A percentile compares a stretch with the other conserved stretches of the same genome.
Evolutionary conservation across 345 rosid genomes (phyloP).

Genomic region (Draba incana): DNA sequence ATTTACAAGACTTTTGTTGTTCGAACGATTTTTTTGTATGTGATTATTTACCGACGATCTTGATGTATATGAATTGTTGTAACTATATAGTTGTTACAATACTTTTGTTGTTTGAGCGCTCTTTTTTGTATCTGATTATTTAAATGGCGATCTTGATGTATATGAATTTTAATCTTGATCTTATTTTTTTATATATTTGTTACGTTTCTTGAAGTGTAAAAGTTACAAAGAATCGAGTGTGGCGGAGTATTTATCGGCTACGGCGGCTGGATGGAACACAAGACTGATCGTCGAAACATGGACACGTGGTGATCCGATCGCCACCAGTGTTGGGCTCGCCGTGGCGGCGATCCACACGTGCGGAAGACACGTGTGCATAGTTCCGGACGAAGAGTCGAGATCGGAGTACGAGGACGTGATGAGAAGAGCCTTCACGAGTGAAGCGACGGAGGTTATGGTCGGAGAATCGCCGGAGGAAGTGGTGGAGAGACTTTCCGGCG

Average conservation of each 20-base stretch:
- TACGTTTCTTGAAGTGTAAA: slow-evolving; percentile 45
- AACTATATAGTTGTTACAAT: too few relatives aligned
- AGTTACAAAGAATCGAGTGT: slow-evolving; percentile 60
- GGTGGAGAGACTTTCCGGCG: slow-evolving; percentile 52
- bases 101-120: not conserved
- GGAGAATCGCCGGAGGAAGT: slow-evolving; percentile 60
- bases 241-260: slow-evolving; percentile 78
- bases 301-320: slow-evolving; percentile 62
- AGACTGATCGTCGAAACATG: slow-evolving; percentile 82
- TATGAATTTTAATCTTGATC: slow-evolving; percentile 7
- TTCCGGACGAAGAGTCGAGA: slow-evolving; percentile 71
- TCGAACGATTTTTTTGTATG: not conserved
- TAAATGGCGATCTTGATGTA: slow-evolving; percentile 10
- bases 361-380: slow-evolving; percentile 84
- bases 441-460: slow-evolving; percentile 39
- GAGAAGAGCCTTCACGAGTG: slow-evolving; percentile 38
- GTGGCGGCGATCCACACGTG: slow-evolving; percentile 69
- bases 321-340: slow-evolving; percentile 76
- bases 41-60: slow-evolving; percentile 11
- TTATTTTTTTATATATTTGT: not conserved
- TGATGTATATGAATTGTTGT: not conserved
- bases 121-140: not conserved
- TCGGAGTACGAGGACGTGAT: slow-evolving; percentile 54
- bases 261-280: slow-evolving; percentile 91
- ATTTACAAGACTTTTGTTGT: not conserved